phyloP scores from a whole-genome alignment of 257 asterid species.

The Solanum ahanhuiri region DNA sequence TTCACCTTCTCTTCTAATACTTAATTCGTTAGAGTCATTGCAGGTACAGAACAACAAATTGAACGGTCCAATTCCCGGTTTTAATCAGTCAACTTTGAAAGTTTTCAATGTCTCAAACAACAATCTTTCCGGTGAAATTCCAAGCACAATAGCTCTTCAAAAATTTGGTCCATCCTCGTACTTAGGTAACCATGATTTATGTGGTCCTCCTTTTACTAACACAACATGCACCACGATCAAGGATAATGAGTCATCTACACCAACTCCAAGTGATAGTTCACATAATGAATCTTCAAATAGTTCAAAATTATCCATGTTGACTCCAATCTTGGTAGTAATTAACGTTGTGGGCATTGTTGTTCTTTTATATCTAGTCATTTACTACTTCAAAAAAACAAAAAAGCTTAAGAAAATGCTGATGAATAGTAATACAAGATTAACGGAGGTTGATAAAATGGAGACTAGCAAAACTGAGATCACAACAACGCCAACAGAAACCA shows the following conservation, averaged over 20 bases:
- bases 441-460: neutral
- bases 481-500: constrained; percentile 17
- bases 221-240: constrained; percentile 7
- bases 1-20: constrained; percentile 30
- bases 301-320: neutral
- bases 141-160: constrained; percentile 33
- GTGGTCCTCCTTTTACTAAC: constrained; percentile 13
- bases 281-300: neutral
- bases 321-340: constrained; percentile 7
- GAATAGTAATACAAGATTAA: constrained; percentile 8
- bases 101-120: constrained; percentile 47
- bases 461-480: neutral
- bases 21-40: constrained; percentile 35
- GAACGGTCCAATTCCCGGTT: constrained; percentile 36
- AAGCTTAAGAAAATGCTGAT: constrained; percentile 25
- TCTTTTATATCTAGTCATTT: constrained; percentile 31
- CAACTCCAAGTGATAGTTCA: neutral
- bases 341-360: constrained; percentile 19
- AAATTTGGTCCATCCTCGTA: constrained; percentile 24
- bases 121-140: constrained; percentile 45
- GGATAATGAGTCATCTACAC: neutral
- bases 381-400: constrained; percentile 41
- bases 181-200: constrained; percentile 21
- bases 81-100: constrained; percentile 36
- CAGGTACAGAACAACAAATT: constrained; percentile 44